Percentiles rank a stretch among this genome's conserved stretches.
Evolutionary conservation across 2,329 filamentous ascomycete genomes (phyloP).

Genomic region (Colletotrichum destructivum): DNA sequence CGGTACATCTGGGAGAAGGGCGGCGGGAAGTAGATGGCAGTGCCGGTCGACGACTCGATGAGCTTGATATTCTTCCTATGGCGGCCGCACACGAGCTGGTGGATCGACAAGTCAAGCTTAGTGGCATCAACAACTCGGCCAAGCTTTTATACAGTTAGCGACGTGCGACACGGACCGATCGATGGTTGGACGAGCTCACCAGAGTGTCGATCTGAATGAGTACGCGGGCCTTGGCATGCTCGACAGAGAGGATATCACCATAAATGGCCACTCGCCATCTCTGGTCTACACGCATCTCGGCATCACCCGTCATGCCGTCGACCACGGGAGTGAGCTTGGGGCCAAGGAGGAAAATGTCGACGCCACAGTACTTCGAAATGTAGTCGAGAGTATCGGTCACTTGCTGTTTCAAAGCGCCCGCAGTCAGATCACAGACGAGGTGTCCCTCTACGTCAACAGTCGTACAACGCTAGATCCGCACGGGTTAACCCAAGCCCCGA

Average conservation of each 20-base stretch:
- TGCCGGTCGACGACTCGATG: conserved; percentile 95
- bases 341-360: conserved; percentile 95
- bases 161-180: conserved; percentile 5
- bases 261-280: conserved; percentile 95
- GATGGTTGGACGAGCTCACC: conserved; percentile 62
- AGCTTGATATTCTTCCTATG: conserved; percentile 98
- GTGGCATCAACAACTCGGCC: conserved; percentile 83
- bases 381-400: conserved; percentile 90
- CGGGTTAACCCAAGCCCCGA: conserved; percentile 45
- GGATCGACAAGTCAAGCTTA: conserved; percentile 87
- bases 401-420: conserved; percentile 76
- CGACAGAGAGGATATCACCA: conserved; percentile 93
- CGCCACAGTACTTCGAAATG: conserved; percentile 89
- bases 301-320: conserved; percentile 81
- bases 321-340: conserved; percentile 88
- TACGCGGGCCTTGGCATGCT: conserved; percentile 96
- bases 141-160: conserved; percentile 64
- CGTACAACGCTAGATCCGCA: conserved; percentile 82
- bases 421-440: conserved; percentile 82
- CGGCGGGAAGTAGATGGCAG: conserved; percentile 97
- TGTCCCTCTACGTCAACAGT: conserved; percentile 94
- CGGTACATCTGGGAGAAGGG: conserved; percentile 93
- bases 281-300: conserved; percentile 88
- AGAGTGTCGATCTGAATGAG: conserved; percentile 98
- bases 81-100: conserved; percentile 92